Evolutionary conservation across 345 rosid genomes (phyloP), one percentile per base, ranked within the genome.

Genomic region (Rhizophora apiculata): DNA sequence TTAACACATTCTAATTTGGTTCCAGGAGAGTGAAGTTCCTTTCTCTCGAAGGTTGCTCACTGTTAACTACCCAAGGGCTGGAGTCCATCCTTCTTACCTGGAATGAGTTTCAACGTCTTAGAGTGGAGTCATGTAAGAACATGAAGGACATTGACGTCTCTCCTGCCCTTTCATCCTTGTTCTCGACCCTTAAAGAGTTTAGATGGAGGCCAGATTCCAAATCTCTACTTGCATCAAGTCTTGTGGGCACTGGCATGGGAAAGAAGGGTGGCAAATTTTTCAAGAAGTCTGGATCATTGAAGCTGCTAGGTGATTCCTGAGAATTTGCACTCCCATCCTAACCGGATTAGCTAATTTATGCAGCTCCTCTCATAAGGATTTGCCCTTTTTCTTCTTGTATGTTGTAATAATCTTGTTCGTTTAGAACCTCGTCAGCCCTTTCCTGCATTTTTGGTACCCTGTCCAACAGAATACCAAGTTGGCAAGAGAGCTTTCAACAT

Each of bases 201-300:
- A 72, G 61, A 68, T 77, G 80, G 80, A 77, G 73, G 70, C 76
- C 80, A 36, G 80, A 68, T 68, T 29, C 70, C 58, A 77, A 73
- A 64, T 77, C 74, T 56, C 63, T 72, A 43, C 73, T 72, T 20
- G 67, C 63, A 8, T 52, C 74, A 9, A 60, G 67, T 67, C 80
- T 77, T 26, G 53, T 9, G 36, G 80, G 73, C 57, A 72, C 80
- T 43, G 80, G 80, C 62, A 68, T 77, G 65, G 77, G 80, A 59
- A 68, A 65, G 70, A 77, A 72, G 65, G 80, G 80, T 19, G 65
- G 80, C 21, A 77, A 64, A 69, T 72, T 77, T 72, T 77, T 77
- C 70, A 77, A 60, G 63, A 77, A 68, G 53, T 70, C 64, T 19
- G 31, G 64, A 61, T 21, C 54, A 24, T 21, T 69, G 19, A 67